phyloP scores from a whole-genome alignment of 805 yeast species.

The Ogataea trehaloabstinens region DNA sequence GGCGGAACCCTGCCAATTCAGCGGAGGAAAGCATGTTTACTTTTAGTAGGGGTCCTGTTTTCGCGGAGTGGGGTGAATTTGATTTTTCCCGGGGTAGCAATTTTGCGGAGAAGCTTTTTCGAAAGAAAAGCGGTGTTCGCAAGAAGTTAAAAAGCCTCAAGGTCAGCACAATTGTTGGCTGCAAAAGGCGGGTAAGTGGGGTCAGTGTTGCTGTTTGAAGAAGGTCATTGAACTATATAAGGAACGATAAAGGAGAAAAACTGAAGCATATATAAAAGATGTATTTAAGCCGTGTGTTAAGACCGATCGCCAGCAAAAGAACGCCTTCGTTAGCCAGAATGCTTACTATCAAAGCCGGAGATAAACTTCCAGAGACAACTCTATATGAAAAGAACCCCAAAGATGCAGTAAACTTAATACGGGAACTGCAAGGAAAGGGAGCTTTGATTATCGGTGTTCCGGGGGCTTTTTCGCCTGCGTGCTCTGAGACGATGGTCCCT shows the following conservation, averaged over 20 bases:
- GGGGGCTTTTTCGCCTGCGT: slow-evolving; percentile 81
- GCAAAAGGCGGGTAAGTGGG: too few species aligned
- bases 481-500: slow-evolving; percentile 71
- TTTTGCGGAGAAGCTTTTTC: not conserved
- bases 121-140: too few species aligned
- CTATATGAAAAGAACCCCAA: slow-evolving; percentile 24
- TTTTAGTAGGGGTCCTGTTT: not conserved
- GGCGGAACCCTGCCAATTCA: too few species aligned
- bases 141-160: too few species aligned
- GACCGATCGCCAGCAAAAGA: not conserved
- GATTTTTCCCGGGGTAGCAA: not conserved
- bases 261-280: too few species aligned
- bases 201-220: too few species aligned
- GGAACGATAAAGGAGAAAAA: too few species aligned
- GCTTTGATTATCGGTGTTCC: slow-evolving; percentile 59
- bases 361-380: slow-evolving; percentile 18
- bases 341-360: slow-evolving; percentile 21
- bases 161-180: too few species aligned
- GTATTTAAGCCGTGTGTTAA: not conserved
- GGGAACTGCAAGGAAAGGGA: slow-evolving; percentile 30
- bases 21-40: not conserved
- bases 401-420: slow-evolving; percentile 20
- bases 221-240: too few species aligned
- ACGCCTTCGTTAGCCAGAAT: slow-evolving; percentile 7
- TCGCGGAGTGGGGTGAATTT: too few species aligned